Base-by-base conservation (phyloP, 1,284 basidiomycete genomes). In the Naganishia albida region DNA sequence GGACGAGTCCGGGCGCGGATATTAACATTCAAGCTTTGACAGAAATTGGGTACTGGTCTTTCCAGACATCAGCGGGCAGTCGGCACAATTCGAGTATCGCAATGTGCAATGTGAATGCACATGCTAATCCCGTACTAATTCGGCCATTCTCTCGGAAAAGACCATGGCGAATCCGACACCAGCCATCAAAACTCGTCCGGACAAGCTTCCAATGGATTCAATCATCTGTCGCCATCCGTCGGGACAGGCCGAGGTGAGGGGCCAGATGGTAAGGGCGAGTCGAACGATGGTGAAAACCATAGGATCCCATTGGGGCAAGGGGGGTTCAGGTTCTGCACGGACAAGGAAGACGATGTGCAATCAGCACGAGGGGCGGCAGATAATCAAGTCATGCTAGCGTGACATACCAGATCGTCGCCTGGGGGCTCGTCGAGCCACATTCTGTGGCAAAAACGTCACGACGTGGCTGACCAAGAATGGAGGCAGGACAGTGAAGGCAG, bases 251-350 rank as follows among this genome's bases (percentile, higher is more conserved):
- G 70, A 71, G 15, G 75, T 77, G 12, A 80, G 72, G 7, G 77
- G 75, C 50, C 74, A 70, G 52, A 78, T 55, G 48, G 78, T 72
- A 38, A 77, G 66, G 2, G 74, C 74, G 20, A 77, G 69, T 25
- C 78, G 72, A 72, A 76, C 71, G 20, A 80, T 52, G 16, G 74
- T 65, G 66, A 76, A 80, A 8, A 75, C 69, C 42, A 80, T 69
- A 10, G 73, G 71, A 70, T 80, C 78, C 34, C 73, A 62, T 2
- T 70, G 74, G 0, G 75, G 74, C 26, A 62, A 67, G 18, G 73
- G 67, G 13, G 71, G 70, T 30, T 50, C 28, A 28, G 71, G 54
- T 8, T 62, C 67, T 69, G 55, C 18, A 44, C 7, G 39, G 18
- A 16, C 15, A 44, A 44, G 26, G 54, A 26, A 18, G 40, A 25